Conservation (phyloP, 176 grass and related monocot genomes). For the Typha latifolia region DNA sequence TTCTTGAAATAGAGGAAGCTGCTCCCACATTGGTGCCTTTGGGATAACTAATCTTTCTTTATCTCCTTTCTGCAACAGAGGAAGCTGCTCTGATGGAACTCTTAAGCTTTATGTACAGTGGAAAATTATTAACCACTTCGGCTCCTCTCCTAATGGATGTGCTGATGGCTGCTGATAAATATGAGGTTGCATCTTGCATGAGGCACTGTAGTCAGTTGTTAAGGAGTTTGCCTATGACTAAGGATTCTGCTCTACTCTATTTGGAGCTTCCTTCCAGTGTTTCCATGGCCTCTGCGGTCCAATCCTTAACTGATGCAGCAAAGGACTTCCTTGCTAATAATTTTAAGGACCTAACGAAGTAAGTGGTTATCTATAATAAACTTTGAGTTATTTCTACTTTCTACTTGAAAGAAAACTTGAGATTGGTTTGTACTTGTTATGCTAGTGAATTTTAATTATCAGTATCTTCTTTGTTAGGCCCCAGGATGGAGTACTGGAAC, state of each 20-base stretch:
- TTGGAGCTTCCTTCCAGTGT: slow-evolving; percentile 80
- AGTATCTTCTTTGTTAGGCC: not conserved
- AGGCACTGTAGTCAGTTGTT: slow-evolving; percentile 85
- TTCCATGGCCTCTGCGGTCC: slow-evolving; percentile 46
- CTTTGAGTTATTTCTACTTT: too few species aligned
- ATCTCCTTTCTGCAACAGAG: slow-evolving; percentile 1
- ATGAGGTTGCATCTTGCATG: slow-evolving; percentile 95
- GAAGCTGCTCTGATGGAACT: slow-evolving; percentile 20
- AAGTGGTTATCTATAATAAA: not conserved
- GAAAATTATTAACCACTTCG: slow-evolving; percentile 9
- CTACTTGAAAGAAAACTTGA: too few species aligned
- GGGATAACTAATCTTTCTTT: not conserved
- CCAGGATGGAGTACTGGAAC: slow-evolving; percentile 6
- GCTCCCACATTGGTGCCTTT: not conserved
- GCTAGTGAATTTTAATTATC: not conserved
- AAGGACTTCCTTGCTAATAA: slow-evolving; percentile 6
- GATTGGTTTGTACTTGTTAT: too few species aligned
- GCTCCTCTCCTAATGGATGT: slow-evolving; percentile 9
- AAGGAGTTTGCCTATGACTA: slow-evolving; percentile 86
- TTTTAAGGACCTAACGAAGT: slow-evolving; percentile 13
- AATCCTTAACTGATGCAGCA: slow-evolving; percentile 11
- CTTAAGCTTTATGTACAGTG: slow-evolving; percentile 23
- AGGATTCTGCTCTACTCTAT: slow-evolving; percentile 88
- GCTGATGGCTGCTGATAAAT: slow-evolving; percentile 51
- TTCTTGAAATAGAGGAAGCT: not conserved